Evolutionary conservation across 768 basidiomycete species (phyloP).

Genomic region (Phaffia australis): DNA sequence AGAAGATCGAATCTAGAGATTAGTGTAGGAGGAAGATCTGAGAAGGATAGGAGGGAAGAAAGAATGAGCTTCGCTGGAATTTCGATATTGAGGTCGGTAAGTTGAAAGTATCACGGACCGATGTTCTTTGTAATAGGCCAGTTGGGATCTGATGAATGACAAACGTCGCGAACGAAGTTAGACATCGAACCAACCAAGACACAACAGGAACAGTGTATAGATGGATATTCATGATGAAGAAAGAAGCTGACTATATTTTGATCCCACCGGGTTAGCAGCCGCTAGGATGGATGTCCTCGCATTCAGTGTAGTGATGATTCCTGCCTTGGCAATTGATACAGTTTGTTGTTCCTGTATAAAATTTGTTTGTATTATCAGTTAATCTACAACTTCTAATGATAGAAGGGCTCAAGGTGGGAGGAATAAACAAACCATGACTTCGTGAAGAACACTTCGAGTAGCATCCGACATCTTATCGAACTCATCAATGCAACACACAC

Average conservation of each 20-base stretch:
- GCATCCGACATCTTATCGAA: constrained; percentile 54
- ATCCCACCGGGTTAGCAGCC: constrained; percentile 92
- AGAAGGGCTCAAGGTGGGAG: not conserved
- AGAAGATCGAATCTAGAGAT: constrained; percentile 96
- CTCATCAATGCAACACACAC: constrained; percentile 97
- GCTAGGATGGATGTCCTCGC: constrained; percentile 56
- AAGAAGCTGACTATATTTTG: constrained; percentile 56
- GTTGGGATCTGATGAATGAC: constrained; percentile 47
- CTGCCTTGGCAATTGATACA: constrained; percentile 48
- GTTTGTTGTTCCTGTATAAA: constrained; percentile 50
- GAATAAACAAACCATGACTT: constrained; percentile 39
- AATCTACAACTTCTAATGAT: constrained; percentile 17
- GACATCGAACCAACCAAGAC: not conserved
- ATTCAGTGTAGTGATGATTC: constrained; percentile 48
- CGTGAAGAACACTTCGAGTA: constrained; percentile 44
- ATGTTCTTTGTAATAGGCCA: constrained; percentile 91
- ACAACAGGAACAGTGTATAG: not conserved
- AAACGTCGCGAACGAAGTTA: not conserved
- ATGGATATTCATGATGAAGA: not conserved
- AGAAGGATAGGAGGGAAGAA: not conserved
- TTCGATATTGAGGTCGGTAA: not conserved
- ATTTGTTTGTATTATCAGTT: not conserved
- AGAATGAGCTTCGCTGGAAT: not conserved
- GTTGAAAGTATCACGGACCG: constrained; percentile 32
- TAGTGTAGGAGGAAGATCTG: constrained; percentile 79